Percentiles rank a stretch among this genome's conserved stretches.
These are phyloP conservation scores for Penicillium sp. DNA, from an alignment of 2,329 filamentous ascomycete genomes.

Conservation along the genomic window DNA sequence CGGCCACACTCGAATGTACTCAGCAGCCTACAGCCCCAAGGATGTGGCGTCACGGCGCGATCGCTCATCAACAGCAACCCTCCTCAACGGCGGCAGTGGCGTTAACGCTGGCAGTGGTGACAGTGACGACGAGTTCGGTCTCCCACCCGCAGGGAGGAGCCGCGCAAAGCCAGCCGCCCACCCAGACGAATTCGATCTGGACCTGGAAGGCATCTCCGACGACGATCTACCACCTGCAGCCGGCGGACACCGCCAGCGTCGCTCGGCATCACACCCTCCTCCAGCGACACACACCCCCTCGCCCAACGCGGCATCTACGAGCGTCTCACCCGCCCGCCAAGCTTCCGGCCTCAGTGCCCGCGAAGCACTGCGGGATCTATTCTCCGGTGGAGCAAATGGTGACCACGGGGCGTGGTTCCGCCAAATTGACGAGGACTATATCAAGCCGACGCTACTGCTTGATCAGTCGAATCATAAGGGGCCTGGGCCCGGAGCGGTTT, in stretches of 20 bases:
- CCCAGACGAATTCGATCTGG: conserved; percentile 36
- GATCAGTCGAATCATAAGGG: conserved; percentile 57
- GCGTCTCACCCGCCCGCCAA: conserved; percentile 31
- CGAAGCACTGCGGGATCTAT: conserved; percentile 72
- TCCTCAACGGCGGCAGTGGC: conserved; percentile 42
- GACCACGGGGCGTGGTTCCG: conserved; percentile 87
- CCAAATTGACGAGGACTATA: conserved; percentile 91
- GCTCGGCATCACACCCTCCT: conserved; percentile 36
- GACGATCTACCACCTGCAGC: conserved; percentile 59
- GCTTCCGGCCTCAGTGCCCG: conserved; percentile 58
- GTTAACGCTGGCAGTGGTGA: conserved; percentile 37
- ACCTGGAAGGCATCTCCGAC: conserved; percentile 45
- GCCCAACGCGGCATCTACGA: conserved; percentile 19
- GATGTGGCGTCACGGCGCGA: conserved; percentile 44
- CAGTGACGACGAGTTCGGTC: conserved; percentile 51
- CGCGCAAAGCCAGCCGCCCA: conserved; percentile 33
- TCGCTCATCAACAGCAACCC: conserved; percentile 46
- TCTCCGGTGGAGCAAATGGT: conserved; percentile 65
- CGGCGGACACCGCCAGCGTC: conserved; percentile 29
- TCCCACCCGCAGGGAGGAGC: conserved; percentile 37
- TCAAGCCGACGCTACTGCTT: conserved; percentile 84
- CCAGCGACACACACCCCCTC: conserved; percentile 19
- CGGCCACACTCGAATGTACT: conserved; percentile 50
- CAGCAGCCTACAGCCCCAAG: conserved; percentile 44
- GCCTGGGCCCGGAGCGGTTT: conserved; percentile 36